Percentiles rank a stretch among this genome's conserved stretches.
Conservation (phyloP, 441 rosid genomes). For the Populus trichocarpa region DNA sequence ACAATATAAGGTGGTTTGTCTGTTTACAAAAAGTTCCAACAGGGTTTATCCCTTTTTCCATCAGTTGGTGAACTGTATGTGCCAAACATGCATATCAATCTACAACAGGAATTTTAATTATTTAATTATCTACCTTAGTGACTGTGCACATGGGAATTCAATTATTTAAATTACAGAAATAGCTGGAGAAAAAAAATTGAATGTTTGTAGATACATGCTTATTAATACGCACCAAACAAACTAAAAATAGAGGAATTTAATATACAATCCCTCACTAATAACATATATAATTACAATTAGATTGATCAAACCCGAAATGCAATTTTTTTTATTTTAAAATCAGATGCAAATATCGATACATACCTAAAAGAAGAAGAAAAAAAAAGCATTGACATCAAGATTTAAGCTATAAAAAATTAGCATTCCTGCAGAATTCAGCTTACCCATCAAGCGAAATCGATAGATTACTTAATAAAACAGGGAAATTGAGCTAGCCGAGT, state of each 20-base stretch:
- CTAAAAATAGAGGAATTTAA: background rate
- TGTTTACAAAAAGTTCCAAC: background rate
- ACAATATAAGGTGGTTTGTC: background rate
- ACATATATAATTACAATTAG: background rate
- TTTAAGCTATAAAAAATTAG: background rate
- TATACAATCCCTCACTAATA: background rate
- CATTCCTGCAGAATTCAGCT: slow-evolving; percentile 7
- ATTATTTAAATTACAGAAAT: background rate
- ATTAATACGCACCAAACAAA: background rate
- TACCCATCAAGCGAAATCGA: slow-evolving; percentile 10
- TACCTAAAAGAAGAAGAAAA: background rate
- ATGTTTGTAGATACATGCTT: background rate
- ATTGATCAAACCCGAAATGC: background rate
- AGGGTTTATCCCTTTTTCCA: background rate
- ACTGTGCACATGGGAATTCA: background rate
- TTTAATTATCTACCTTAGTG: background rate
- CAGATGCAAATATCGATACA: background rate
- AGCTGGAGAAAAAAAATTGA: background rate
- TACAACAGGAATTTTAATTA: background rate
- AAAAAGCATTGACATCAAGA: background rate
- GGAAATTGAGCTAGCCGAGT: slow-evolving; percentile 1
- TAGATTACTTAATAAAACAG: background rate
- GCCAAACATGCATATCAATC: background rate
- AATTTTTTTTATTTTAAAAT: background rate
- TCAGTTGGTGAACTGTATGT: background rate